phyloP scores from a whole-genome alignment of 164 flowering plant genomes.

The Aristolochia fimbriata region DNA sequence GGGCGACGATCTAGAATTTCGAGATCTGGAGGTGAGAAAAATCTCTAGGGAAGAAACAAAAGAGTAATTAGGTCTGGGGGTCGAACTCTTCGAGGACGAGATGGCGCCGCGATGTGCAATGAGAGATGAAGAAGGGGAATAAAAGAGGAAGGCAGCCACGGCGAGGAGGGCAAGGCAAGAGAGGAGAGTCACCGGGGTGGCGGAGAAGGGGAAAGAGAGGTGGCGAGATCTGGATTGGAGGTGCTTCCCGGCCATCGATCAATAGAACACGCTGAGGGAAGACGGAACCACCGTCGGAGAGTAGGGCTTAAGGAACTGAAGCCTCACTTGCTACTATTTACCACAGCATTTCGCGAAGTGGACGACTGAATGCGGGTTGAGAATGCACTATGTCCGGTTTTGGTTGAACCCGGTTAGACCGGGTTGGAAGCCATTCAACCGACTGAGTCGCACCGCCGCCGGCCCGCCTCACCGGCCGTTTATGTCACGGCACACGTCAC shows the following conservation, averaged over 20 bases:
- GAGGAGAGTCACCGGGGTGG: conserved; percentile 10
- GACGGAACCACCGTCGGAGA: no score
- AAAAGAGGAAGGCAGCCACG: conserved; percentile 12
- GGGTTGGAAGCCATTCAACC: no score
- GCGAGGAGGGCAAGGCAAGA: conserved; percentile 13
- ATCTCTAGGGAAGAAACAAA: conserved; percentile 68
- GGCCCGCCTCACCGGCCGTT: no score
- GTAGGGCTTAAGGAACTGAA: no score
- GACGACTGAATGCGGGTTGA: no score
- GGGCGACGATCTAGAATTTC: conserved; percentile 8
- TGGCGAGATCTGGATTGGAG: conserved; percentile 19
- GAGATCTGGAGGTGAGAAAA: conserved; percentile 33
- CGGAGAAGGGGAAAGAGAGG: conserved; percentile 22
- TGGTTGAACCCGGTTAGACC: no score
- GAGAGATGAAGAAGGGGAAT: conserved; percentile 2
- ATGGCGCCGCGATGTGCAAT: conserved; percentile 1
- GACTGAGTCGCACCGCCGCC: no score
- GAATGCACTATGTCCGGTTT: no score
- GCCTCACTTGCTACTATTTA: no score
- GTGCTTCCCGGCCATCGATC: conserved; percentile 34
- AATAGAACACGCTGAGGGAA: no score
- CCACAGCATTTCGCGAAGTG: no score
- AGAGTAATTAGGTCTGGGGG: conserved; percentile 24
- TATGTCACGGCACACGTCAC: no score
- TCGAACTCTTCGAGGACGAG: not conserved